phyloP scores from a whole-genome alignment of 768 basidiomycete species.

The Agaricus subrufescens region DNA sequence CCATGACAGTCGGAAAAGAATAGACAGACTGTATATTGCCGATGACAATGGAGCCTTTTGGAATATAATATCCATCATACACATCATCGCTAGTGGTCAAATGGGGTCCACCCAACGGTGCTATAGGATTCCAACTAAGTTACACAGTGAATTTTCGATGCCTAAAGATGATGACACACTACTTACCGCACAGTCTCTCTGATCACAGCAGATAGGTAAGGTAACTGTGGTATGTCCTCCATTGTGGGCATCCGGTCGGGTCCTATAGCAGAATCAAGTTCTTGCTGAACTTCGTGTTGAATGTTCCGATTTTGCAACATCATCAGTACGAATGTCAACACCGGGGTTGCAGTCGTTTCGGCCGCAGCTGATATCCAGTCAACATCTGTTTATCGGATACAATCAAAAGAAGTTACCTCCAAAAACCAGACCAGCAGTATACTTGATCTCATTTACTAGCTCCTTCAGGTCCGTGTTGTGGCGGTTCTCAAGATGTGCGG shows the following conservation, averaged over 20 bases:
- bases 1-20: too few species aligned
- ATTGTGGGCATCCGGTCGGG: constrained; percentile 8
- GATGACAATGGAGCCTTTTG: constrained; percentile 27
- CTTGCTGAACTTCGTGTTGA: constrained; percentile 9
- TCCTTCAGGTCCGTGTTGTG: background rate
- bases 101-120: constrained; percentile 16
- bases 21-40: constrained; percentile 20
- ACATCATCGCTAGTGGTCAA: constrained; percentile 27
- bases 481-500: background rate
- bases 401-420: background rate
- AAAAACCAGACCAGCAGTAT: background rate
- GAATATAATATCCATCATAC: constrained; percentile 35
- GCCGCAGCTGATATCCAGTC: background rate
- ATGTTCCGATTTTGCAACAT: constrained; percentile 10
- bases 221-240: constrained; percentile 3
- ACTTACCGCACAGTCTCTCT: constrained; percentile 11
- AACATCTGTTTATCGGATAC: too few species aligned
- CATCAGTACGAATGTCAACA: constrained; percentile 2
- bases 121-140: background rate
- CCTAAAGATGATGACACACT: background rate
- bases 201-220: constrained; percentile 11
- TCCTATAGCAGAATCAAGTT: constrained; percentile 12
- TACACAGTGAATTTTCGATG: background rate
- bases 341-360: background rate
- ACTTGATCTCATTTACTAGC: background rate